A percentile compares a stretch with the other conserved stretches of the same genome.
Conservation (phyloP, 371 early-diverging fungal species). For the Catenaria anguillulae region DNA sequence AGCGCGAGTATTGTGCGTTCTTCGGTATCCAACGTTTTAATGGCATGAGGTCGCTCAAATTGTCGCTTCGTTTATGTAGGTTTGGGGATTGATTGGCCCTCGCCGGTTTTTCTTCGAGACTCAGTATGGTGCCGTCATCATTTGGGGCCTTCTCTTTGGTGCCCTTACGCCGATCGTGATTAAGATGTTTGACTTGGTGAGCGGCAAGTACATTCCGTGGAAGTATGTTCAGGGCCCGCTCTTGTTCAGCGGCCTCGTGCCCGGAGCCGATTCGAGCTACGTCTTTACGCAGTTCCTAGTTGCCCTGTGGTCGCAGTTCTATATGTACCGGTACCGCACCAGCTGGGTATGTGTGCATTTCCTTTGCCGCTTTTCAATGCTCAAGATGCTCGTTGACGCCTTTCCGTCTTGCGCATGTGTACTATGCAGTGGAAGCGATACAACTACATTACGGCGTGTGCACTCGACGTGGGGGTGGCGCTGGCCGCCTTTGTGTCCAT, state of each 20-base stretch:
- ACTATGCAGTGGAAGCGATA: conserved; percentile 38
- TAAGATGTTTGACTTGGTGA: neutral
- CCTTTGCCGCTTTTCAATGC: neutral
- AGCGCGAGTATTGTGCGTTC: too few relatives aligned
- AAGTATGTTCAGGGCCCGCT: neutral
- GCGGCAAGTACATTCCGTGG: neutral
- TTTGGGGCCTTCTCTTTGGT: neutral
- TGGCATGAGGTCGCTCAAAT: too few relatives aligned
- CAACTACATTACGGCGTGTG: conserved; percentile 57
- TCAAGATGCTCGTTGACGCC: too few relatives aligned
- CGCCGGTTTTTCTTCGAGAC: neutral
- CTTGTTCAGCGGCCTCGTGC: neutral
- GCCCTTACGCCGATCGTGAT: neutral
- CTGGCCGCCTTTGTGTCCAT: too few relatives aligned
- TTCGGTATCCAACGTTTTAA: too few relatives aligned
- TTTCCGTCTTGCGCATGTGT: neutral
- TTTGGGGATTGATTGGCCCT: neutral
- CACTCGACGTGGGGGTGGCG: conserved; percentile 50
- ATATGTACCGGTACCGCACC: conserved; percentile 33
- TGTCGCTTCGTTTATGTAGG: too few relatives aligned
- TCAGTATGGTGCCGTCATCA: neutral
- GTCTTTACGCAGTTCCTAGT: conserved; percentile 37
- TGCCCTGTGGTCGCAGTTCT: conserved; percentile 48
- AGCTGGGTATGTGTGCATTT: conserved; percentile 21
- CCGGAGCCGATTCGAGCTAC: neutral